Base-by-base conservation (phyloP, 1,139 yeast genomes). In the Saccharomyces pastorianus region DNA sequence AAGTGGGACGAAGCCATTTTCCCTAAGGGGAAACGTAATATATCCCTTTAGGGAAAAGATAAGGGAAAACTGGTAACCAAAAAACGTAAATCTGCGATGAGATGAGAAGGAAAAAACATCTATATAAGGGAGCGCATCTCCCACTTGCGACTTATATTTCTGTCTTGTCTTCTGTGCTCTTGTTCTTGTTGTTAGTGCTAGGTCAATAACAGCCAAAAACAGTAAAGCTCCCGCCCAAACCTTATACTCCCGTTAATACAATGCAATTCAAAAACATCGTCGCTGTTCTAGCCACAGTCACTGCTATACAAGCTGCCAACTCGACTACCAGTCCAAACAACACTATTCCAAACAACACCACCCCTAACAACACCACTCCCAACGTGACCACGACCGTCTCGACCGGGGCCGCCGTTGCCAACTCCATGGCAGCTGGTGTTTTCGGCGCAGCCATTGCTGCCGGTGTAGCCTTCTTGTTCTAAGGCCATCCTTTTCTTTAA, bases 391-490 rank as follows among this genome's bases (percentile, higher is more conserved):
- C 77, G 57, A 65, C 71, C 50, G 70, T 71, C 60, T 72, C 78
- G 55, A 74, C 76, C 64, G 82, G 80, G 72, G 82, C 81, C 64
- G 82, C 82, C 62, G 78, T 73, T 63, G 68, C 73, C 66, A 76
- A 79, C 75, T 75, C 78, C 57, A 71, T 75, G 67, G 75, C 76
- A 72, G 84, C 83, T 65, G 84, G 84, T 74, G 77, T 79, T 67
- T 77, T 82, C 71, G 88, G 86, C 74, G 88, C 86, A 70, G 85
- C 83, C 68, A 83, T 82, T 62, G 88, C 86, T 64, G 88, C 85
- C 66, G 87, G 85, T 74, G 81, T 82, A 66, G 88, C 84, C 69
- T 77, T 83, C 72, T 76, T 81, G 67, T 79, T 82, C 76, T 82
- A 82, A 79, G 73, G 58, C 17, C 44, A 38, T 9, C 11, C 11